These are phyloP conservation scores for Penicillium bialowiezense DNA, from an alignment of 495 filamentous ascomycete species.

Conservation along the genomic window DNA sequence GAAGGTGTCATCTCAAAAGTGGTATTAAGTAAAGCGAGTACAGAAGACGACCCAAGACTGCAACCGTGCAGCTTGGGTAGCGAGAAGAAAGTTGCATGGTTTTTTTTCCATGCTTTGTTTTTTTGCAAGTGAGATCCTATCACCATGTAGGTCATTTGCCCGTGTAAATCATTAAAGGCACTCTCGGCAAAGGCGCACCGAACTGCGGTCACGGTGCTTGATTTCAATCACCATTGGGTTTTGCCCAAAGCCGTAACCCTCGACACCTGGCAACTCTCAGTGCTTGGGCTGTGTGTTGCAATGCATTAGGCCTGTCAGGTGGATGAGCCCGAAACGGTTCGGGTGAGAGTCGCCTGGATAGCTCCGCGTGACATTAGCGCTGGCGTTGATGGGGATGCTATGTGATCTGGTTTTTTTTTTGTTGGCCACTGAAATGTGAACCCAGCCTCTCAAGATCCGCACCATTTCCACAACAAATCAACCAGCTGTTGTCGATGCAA, in stretches of 20 bases:
- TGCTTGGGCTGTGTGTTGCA: too few species aligned
- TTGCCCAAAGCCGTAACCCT: too few species aligned
- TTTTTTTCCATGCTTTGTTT: not conserved
- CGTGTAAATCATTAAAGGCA: too few species aligned
- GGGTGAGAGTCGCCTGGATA: too few species aligned
- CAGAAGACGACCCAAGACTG: not conserved
- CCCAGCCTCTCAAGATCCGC: slow-evolving; percentile 15
- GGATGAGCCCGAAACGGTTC: too few species aligned
- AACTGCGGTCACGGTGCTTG: too few species aligned
- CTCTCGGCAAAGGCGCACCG: too few species aligned
- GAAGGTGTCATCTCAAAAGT: not conserved
- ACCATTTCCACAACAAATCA: slow-evolving; percentile 37
- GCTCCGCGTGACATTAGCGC: too few species aligned
- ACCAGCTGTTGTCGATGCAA: slow-evolving; percentile 47
- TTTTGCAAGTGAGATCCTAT: not conserved
- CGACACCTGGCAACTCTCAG: too few species aligned
- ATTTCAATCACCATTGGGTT: too few species aligned
- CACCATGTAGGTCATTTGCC: too few species aligned
- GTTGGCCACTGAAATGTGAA: not conserved
- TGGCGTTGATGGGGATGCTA: not conserved
- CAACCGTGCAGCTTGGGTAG: not conserved
- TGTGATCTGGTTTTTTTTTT: not conserved
- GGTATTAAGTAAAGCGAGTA: slow-evolving; percentile 1
- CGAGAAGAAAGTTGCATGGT: not conserved
- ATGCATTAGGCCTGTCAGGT: too few species aligned